Conservation (phyloP, 805 yeast genomes). For the Suhomyces pyralidae region DNA sequence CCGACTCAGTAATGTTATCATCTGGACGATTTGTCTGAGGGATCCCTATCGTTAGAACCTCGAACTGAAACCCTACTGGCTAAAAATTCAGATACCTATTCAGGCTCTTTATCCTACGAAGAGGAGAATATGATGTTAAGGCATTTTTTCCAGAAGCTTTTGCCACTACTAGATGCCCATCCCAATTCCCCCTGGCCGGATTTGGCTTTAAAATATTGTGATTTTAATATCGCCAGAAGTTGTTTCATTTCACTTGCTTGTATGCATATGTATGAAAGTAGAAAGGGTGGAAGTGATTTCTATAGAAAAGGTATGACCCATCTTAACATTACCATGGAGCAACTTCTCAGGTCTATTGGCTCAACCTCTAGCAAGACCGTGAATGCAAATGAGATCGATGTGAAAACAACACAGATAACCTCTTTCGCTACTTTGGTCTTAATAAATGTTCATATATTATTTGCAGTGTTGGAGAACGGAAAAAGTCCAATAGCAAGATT, state of each 20-base stretch:
- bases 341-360: slow-evolving; percentile 43
- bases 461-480: slow-evolving; percentile 54
- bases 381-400: background rate
- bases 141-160: slow-evolving; percentile 52
- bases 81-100: background rate
- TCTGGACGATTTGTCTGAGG: background rate
- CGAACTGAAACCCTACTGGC: background rate
- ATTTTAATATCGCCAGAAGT: slow-evolving; percentile 54
- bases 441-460: slow-evolving; percentile 52
- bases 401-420: slow-evolving; percentile 18
- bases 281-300: slow-evolving; percentile 49
- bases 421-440: slow-evolving; percentile 46
- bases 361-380: slow-evolving; percentile 8
- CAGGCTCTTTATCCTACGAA: slow-evolving; percentile 27
- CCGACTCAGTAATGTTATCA: background rate
- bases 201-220: slow-evolving; percentile 54
- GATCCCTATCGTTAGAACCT: background rate
- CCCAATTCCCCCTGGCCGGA: slow-evolving; percentile 64
- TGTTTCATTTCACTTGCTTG: slow-evolving; percentile 57
- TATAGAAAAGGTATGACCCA: slow-evolving; percentile 52
- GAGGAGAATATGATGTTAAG: slow-evolving; percentile 55
- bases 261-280: slow-evolving; percentile 53
- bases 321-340: slow-evolving; percentile 55
- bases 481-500: slow-evolving; percentile 49
- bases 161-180: slow-evolving; percentile 56